phyloP scores from a whole-genome alignment of 441 rosid genomes.

The Pelargonium fulgidum region DNA sequence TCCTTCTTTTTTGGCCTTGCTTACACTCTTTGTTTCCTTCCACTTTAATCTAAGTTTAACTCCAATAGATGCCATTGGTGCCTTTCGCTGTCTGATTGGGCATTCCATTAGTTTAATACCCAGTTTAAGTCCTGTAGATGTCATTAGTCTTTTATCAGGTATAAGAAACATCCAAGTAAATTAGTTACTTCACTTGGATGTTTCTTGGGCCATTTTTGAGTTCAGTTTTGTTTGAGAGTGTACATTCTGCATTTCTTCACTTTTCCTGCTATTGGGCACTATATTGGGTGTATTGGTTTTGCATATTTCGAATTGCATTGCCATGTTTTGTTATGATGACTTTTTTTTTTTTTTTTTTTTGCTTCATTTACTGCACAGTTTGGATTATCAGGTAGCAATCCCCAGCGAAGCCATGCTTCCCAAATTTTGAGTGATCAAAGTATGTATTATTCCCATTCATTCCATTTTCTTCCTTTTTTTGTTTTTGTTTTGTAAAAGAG shows the following conservation, averaged over 20 bases:
- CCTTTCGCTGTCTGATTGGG: too few relatives aligned
- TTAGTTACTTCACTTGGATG: background rate
- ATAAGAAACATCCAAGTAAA: too few relatives aligned
- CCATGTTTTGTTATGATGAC: background rate
- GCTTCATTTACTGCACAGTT: slow-evolving; percentile 37
- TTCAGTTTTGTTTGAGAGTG: background rate
- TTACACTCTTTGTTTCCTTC: background rate
- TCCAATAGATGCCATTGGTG: background rate
- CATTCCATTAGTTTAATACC: background rate
- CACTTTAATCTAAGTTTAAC: background rate
- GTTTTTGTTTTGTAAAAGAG: background rate
- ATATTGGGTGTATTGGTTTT: background rate
- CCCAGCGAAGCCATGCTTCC: slow-evolving; percentile 69
- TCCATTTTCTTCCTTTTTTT: slow-evolving; percentile 2
- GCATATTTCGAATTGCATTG: background rate
- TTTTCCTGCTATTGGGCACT: background rate
- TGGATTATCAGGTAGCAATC: slow-evolving; percentile 67
- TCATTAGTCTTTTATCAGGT: too few relatives aligned
- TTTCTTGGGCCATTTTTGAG: background rate
- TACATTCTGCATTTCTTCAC: background rate
- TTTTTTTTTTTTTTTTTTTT: background rate
- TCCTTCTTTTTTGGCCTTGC: background rate
- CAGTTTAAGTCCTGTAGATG: too few relatives aligned
- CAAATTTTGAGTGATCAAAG: slow-evolving; percentile 78
- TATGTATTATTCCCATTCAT: slow-evolving; percentile 25